Evolutionary conservation across 148 eudicot genomes (phyloP).

Genomic region (Chenopodium album): DNA sequence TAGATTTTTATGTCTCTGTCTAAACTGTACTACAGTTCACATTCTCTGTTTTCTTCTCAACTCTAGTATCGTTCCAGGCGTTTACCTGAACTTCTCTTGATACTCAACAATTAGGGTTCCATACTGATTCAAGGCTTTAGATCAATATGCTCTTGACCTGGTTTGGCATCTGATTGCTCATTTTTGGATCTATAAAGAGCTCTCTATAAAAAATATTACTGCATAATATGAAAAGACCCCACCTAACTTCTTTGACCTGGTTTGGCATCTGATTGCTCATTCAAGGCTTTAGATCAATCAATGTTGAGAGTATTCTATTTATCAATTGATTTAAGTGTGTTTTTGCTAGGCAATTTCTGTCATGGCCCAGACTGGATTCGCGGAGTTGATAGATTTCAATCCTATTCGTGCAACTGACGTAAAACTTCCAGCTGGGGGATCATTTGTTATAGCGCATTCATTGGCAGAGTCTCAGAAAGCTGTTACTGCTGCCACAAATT

Average conservation of each 20-base stretch:
- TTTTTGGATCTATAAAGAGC: background rate
- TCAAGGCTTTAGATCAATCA: background rate
- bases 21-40: background rate
- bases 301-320: background rate
- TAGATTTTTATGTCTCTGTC: background rate
- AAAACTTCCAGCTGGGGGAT: slow-evolving; percentile 87
- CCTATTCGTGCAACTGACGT: slow-evolving; percentile 98
- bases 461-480: slow-evolving; percentile 96
- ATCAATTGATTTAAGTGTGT: background rate
- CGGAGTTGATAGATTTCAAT: slow-evolving; percentile 89
- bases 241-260: too few species aligned
- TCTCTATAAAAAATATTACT: background rate
- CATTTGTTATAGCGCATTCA: slow-evolving; percentile 93
- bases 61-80: background rate
- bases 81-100: background rate
- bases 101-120: background rate
- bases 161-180: background rate
- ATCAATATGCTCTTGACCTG: background rate
- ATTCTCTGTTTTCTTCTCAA: background rate
- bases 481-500: slow-evolving; percentile 95
- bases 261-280: background rate
- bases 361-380: slow-evolving; percentile 90
- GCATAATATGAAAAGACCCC: background rate
- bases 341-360: slow-evolving; percentile 77
- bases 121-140: background rate